These are phyloP conservation scores for Ogataea hybrid DNA, from an alignment of 1,139 yeast genomes.

Conservation along the genomic window DNA sequence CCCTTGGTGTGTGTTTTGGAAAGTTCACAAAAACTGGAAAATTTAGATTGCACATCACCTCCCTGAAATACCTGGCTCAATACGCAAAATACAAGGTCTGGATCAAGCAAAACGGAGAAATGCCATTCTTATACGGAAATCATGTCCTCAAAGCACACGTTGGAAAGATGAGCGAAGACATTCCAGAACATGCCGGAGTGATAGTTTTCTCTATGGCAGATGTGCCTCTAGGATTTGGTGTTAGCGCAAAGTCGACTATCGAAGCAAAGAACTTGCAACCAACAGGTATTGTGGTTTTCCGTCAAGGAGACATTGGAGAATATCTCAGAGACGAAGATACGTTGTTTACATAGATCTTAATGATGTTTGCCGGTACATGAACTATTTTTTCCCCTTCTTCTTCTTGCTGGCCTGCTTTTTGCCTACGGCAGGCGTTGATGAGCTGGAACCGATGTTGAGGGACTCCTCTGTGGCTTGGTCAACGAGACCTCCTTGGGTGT, in stretches of 20 bases:
- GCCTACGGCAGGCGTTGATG: constrained; percentile 25
- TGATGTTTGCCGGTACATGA: constrained; percentile 2
- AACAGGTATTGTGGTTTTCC: constrained; percentile 88
- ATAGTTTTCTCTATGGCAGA: constrained; percentile 90
- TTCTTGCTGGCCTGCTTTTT: constrained; percentile 29
- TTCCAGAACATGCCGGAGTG: constrained; percentile 97
- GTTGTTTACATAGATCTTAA: constrained; percentile 60
- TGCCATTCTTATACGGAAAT: constrained; percentile 97
- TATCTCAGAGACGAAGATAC: constrained; percentile 98
- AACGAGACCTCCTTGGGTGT: constrained; percentile 70
- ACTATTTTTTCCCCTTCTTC: constrained; percentile 40
- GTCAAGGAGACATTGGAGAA: constrained; percentile 98
- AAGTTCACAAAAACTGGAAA: constrained; percentile 98
- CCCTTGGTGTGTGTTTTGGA: constrained; percentile 90
- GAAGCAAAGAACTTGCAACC: constrained; percentile 90
- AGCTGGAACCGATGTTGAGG: constrained; percentile 26
- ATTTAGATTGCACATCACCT: constrained; percentile 89
- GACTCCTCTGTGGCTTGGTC: constrained; percentile 51
- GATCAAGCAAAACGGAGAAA: constrained; percentile 97
- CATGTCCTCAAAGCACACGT: constrained; percentile 95
- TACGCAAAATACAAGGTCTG: constrained; percentile 93
- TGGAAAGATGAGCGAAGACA: constrained; percentile 95
- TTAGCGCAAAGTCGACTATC: constrained; percentile 86
- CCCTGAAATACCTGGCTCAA: constrained; percentile 76
- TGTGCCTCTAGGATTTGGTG: constrained; percentile 94